phyloP scores from a whole-genome alignment of 257 asterid species.

The Penstemon eatonii region DNA sequence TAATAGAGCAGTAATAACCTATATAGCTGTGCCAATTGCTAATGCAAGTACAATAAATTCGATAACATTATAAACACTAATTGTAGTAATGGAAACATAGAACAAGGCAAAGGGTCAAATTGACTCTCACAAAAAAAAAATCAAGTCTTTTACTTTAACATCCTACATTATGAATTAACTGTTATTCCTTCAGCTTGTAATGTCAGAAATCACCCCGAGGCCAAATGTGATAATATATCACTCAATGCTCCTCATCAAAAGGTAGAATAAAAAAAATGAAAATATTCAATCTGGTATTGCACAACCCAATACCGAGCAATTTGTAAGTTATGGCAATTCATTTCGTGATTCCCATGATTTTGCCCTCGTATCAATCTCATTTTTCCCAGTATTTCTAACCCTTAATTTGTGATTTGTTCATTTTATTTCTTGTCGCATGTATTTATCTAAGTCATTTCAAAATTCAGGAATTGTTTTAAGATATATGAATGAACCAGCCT shows the following conservation, averaged over 20 bases:
- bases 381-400: background rate
- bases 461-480: background rate
- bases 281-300: background rate
- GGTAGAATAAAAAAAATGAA: background rate
- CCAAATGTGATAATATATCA: background rate
- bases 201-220: background rate
- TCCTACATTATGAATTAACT: constrained; percentile 6
- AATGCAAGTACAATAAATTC: background rate
- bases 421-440: background rate
- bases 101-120: background rate
- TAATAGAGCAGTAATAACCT: background rate
- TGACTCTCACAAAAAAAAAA: background rate
- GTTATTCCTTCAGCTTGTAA: background rate
- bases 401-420: background rate
- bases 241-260: background rate
- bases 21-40: background rate
- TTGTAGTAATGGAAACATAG: background rate
- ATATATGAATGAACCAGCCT: background rate
- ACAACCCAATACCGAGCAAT: background rate
- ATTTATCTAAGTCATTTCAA: background rate
- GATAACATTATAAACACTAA: background rate
- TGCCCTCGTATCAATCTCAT: background rate
- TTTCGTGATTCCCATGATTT: background rate
- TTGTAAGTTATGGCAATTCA: background rate
- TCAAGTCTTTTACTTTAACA: background rate